phyloP scores from a whole-genome alignment of 2,329 filamentous ascomycete species.

The Stagonosporopsis rhizophila region DNA sequence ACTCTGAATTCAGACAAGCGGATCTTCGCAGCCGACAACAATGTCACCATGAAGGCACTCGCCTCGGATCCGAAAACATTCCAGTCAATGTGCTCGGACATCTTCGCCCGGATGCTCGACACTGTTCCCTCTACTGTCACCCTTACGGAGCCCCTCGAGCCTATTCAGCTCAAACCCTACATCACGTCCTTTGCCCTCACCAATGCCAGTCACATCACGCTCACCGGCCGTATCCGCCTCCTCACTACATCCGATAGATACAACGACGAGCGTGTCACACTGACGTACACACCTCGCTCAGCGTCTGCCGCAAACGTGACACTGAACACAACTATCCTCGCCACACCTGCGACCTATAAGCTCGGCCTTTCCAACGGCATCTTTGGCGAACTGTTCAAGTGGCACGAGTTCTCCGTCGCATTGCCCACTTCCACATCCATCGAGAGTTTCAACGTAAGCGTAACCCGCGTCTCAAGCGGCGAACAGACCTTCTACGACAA shows the following conservation, averaged over 20 bases:
- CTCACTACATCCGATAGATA: constrained; percentile 9
- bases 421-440: constrained; percentile 5
- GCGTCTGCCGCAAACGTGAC: constrained; percentile 2
- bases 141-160: constrained; percentile 28
- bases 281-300: constrained; percentile 6
- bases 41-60: constrained; percentile 41
- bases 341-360: background rate
- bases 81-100: constrained; percentile 25
- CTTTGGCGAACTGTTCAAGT: constrained; percentile 14
- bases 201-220: constrained; percentile 20
- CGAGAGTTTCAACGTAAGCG: constrained; percentile 9
- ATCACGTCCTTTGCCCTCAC: constrained; percentile 20
- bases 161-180: constrained; percentile 28
- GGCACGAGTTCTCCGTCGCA: constrained; percentile 13
- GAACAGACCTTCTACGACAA: constrained; percentile 6
- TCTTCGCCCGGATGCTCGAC: constrained; percentile 30
- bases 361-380: constrained; percentile 3
- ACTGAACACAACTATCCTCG: constrained; percentile 5
- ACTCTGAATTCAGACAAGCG: constrained; percentile 43
- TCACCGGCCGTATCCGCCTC: constrained; percentile 29
- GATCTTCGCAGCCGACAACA: constrained; percentile 41
- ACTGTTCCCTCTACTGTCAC: constrained; percentile 30
- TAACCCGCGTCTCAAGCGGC: constrained; percentile 7
- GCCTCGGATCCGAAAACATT: constrained; percentile 27
- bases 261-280: constrained; percentile 7